These are phyloP conservation scores for Xanthoconium separans DNA, from an alignment of 1,284 basidiomycete species.

Conservation along the genomic window DNA sequence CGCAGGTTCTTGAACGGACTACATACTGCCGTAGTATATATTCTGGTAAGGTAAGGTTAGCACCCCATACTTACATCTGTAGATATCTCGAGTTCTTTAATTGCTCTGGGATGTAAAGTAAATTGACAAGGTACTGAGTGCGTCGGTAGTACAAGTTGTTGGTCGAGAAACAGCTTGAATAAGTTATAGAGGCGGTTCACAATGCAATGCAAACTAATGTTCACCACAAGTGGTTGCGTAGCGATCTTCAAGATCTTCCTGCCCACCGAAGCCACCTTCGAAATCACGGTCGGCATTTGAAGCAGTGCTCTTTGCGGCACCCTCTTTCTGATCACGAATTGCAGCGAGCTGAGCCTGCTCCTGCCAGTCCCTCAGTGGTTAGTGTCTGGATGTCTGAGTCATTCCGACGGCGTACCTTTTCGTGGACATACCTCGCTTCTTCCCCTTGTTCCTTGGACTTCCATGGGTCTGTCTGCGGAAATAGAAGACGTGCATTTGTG, in stretches of 20 bases:
- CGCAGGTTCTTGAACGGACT: neutral
- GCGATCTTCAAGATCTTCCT: constrained; percentile 49
- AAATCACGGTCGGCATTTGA: constrained; percentile 29
- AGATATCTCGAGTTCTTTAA: neutral
- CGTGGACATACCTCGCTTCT: constrained; percentile 17
- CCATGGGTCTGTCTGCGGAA: constrained; percentile 17
- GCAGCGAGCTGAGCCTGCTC: constrained; percentile 17
- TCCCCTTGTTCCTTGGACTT: constrained; percentile 25
- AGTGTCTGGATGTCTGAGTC: neutral
- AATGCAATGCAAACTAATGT: constrained; percentile 29
- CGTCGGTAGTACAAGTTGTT: neutral
- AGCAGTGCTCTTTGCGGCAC: neutral
- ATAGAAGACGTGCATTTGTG: neutral
- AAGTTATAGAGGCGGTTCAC: neutral
- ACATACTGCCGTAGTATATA: neutral
- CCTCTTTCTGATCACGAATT: constrained; percentile 9
- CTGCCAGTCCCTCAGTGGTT: constrained; percentile 8
- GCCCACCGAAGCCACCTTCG: constrained; percentile 49
- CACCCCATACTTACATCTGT: neutral
- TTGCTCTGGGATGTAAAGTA: neutral
- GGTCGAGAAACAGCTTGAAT: neutral
- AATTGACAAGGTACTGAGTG: neutral
- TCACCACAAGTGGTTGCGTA: constrained; percentile 49
- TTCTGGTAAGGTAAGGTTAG: neutral
- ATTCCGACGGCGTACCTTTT: constrained; percentile 12